phyloP scores from a whole-genome alignment of 1,284 basidiomycete species.

The Cutaneotrichosporon dermatis region DNA sequence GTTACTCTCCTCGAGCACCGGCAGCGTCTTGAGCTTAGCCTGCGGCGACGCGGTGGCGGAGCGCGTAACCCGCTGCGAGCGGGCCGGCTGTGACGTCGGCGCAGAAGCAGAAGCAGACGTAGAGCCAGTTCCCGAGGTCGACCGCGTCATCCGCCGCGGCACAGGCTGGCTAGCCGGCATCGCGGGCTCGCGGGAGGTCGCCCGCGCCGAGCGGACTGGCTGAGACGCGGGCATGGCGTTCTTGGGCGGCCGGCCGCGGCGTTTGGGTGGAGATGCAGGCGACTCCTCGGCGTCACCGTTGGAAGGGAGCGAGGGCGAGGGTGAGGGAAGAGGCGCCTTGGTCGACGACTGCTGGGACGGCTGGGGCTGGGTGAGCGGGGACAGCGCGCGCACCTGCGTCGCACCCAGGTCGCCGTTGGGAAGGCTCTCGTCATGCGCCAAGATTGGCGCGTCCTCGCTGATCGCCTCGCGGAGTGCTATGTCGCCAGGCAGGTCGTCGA shows the following conservation, averaged over 20 bases:
- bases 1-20: slow-evolving; percentile 3
- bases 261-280: not conserved
- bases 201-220: not conserved
- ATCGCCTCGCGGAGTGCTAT: slow-evolving; percentile 18
- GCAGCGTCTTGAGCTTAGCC: not conserved
- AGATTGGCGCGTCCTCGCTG: slow-evolving; percentile 9
- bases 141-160: not conserved
- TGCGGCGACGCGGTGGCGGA: not conserved
- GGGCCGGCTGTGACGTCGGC: not conserved
- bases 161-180: not conserved
- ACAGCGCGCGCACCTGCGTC: slow-evolving; percentile 4
- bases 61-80: not conserved
- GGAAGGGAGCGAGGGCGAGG: not conserved
- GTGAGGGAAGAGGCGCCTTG: not conserved
- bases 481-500: slow-evolving; percentile 12
- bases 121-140: not conserved
- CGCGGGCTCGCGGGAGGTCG: slow-evolving; percentile 1
- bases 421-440: not conserved
- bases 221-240: not conserved
- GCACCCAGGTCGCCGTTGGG: not conserved
- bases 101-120: no score
- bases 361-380: not conserved
- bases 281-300: not conserved
- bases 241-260: slow-evolving; percentile 4
- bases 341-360: not conserved